phyloP scores from a whole-genome alignment of 208 protist genomes.

The Leishmania guyanensis region DNA sequence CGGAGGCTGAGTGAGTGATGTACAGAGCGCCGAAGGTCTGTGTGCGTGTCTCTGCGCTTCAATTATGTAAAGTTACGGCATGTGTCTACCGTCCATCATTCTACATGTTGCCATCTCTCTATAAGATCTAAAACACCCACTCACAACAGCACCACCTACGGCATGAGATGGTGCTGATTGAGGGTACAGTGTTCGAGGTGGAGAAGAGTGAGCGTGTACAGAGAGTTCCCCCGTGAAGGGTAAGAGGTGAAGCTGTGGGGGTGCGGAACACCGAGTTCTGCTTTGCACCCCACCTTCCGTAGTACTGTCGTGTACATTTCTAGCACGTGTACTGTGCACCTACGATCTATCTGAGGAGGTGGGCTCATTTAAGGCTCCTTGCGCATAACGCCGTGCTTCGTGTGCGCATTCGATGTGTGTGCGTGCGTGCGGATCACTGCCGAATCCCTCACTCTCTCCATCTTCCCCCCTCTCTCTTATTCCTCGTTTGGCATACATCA shows the following conservation, averaged over 20 bases:
- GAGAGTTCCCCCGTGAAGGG: neutral
- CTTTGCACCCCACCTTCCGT: neutral
- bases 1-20: neutral
- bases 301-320: neutral
- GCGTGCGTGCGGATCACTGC: neutral
- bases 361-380: neutral
- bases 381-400: neutral
- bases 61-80: constrained; percentile 6
- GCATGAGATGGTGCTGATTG: neutral
- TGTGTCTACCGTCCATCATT: neutral
- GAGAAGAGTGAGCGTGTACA: neutral
- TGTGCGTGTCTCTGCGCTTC: neutral
- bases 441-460: neutral
- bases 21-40: neutral
- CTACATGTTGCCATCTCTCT: neutral
- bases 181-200: neutral
- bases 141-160: neutral
- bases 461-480: constrained; percentile 10
- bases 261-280: neutral
- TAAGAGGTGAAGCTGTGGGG: neutral
- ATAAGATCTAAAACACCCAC: neutral
- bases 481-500: neutral
- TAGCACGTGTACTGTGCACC: neutral
- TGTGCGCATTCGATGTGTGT: neutral
- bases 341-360: neutral